Conservation (phyloP, 2,329 filamentous ascomycete genomes). For the Samsoniella hepiali region DNA sequence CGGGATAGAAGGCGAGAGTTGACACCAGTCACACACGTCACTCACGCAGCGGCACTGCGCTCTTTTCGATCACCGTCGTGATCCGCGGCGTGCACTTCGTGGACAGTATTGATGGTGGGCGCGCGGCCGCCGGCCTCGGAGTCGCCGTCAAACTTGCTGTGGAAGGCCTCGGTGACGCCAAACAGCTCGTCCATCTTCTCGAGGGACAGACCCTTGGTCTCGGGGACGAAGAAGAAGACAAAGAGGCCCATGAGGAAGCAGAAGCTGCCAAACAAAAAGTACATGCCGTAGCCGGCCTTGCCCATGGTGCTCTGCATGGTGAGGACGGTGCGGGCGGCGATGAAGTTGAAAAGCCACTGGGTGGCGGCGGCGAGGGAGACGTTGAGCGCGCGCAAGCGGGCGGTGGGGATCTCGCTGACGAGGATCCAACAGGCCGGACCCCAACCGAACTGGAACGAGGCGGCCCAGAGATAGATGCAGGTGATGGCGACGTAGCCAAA, state of each 20-base stretch:
- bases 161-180: slow-evolving; percentile 48
- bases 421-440: slow-evolving; percentile 72
- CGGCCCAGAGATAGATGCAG: slow-evolving; percentile 70
- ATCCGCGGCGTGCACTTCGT: slow-evolving; percentile 7
- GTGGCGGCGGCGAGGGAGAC: slow-evolving; percentile 66
- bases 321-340: slow-evolving; percentile 64
- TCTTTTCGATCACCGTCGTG: not conserved
- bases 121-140: slow-evolving; percentile 24
- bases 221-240: slow-evolving; percentile 65
- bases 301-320: slow-evolving; percentile 61
- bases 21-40: not conserved
- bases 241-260: slow-evolving; percentile 64
- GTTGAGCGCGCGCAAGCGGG: slow-evolving; percentile 62
- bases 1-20: not conserved
- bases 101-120: not conserved
- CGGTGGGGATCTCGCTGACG: slow-evolving; percentile 64
- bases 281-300: slow-evolving; percentile 51
- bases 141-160: slow-evolving; percentile 32
- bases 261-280: slow-evolving; percentile 66
- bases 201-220: slow-evolving; percentile 64
- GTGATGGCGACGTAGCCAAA: slow-evolving; percentile 69
- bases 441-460: slow-evolving; percentile 68
- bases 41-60: not conserved
- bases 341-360: slow-evolving; percentile 73
- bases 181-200: slow-evolving; percentile 67